Evolutionary conservation across 192 early-diverging fungal genomes (phyloP).

Genomic region (Gamsiella multidivaricata): DNA sequence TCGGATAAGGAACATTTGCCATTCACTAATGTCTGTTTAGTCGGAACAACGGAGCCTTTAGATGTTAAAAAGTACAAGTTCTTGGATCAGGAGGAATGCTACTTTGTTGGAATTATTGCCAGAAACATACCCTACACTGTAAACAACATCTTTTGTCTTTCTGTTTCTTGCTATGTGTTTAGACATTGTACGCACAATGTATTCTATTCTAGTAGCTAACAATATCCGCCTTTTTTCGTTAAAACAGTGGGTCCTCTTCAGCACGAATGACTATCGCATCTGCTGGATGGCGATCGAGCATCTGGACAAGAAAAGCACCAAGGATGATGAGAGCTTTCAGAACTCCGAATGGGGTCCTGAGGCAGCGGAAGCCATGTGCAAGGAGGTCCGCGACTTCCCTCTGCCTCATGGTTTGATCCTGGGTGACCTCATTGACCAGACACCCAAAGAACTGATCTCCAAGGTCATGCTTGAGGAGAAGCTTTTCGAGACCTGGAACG

Average conservation of each 20-base stretch:
- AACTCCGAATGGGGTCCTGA: constrained; percentile 30
- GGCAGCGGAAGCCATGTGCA: constrained; percentile 26
- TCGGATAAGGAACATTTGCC: constrained; percentile 11
- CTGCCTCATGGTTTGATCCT: constrained; percentile 8
- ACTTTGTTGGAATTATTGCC: not conserved
- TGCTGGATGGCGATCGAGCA: constrained; percentile 24
- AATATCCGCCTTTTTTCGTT: no score
- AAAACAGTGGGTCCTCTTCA: constrained; percentile 24
- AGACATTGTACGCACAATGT: no score
- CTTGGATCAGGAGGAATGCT: not conserved
- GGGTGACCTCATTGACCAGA: constrained; percentile 23
- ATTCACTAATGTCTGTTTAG: constrained; percentile 11
- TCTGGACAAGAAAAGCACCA: constrained; percentile 2
- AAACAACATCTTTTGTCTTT: not conserved
- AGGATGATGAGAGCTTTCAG: constrained; percentile 18
- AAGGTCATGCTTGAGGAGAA: constrained; percentile 51
- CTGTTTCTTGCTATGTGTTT: not conserved
- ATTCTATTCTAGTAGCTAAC: not conserved
- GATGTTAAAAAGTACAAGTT: not conserved
- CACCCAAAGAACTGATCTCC: constrained; percentile 28
- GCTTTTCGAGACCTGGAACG: constrained; percentile 28
- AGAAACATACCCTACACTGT: constrained; percentile 27
- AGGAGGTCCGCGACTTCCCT: constrained; percentile 16
- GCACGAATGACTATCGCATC: constrained; percentile 4
- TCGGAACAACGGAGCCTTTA: constrained; percentile 7